Evolutionary conservation across 2,329 filamentous ascomycete species (phyloP).

Genomic region (Nemania sp.): DNA sequence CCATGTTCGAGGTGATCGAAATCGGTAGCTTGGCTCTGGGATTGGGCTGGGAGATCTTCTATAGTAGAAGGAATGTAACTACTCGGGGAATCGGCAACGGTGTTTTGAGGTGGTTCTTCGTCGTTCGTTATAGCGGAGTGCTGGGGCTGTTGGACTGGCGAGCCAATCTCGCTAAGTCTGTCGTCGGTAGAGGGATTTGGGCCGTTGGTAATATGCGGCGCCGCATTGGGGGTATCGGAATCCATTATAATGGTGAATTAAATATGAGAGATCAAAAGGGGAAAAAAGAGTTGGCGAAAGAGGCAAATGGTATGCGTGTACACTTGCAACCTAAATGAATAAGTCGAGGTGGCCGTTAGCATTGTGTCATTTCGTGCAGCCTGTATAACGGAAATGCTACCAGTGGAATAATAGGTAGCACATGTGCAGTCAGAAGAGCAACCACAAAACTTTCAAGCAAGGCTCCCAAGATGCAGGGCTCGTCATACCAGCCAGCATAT

Average conservation of each 20-base stretch:
- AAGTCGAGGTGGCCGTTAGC: slow-evolving; percentile 38
- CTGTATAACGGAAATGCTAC: slow-evolving; percentile 16
- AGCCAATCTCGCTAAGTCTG: slow-evolving; percentile 32
- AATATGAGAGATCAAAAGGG: slow-evolving; percentile 42
- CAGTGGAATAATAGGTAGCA: not conserved
- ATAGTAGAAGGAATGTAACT: slow-evolving; percentile 33
- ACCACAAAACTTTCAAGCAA: not conserved
- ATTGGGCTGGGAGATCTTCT: slow-evolving; percentile 36
- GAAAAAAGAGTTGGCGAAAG: slow-evolving; percentile 37
- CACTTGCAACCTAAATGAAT: slow-evolving; percentile 35
- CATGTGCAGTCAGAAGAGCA: slow-evolving; percentile 26
- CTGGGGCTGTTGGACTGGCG: slow-evolving; percentile 19
- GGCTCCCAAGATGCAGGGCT: not conserved
- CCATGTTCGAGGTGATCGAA: slow-evolving; percentile 44
- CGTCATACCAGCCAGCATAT: slow-evolving; percentile 3
- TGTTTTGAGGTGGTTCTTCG: slow-evolving; percentile 10
- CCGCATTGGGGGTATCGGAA: slow-evolving; percentile 57
- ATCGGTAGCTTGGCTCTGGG: slow-evolving; percentile 39
- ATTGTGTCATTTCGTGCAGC: slow-evolving; percentile 10
- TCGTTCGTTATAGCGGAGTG: slow-evolving; percentile 21
- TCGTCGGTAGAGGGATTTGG: slow-evolving; percentile 54
- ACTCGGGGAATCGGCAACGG: slow-evolving; percentile 30
- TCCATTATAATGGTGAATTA: slow-evolving; percentile 56
- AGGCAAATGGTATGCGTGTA: slow-evolving; percentile 36
- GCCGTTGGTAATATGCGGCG: slow-evolving; percentile 66